These are phyloP conservation scores for Cyclospora cayetanensis DNA, from an alignment of 169 alveolate species.

Conservation along the genomic window DNA sequence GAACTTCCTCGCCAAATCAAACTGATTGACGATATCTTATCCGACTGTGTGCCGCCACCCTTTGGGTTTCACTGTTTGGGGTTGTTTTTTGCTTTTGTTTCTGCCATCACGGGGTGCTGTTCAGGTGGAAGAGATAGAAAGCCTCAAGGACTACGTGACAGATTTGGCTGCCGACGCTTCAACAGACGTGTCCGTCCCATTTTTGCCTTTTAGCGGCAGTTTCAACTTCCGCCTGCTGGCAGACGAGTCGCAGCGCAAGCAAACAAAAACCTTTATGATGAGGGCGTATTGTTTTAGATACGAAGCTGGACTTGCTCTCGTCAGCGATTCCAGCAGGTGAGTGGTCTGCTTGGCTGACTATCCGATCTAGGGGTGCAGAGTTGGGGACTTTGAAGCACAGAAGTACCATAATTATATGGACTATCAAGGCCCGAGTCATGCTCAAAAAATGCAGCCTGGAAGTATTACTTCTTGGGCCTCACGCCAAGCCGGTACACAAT, in stretches of 20 bases:
- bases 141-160: slow-evolving; percentile 80
- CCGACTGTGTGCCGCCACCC: too few species aligned
- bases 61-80: too few species aligned
- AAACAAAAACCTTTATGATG: slow-evolving; percentile 78
- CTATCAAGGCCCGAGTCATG: too few species aligned
- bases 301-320: slow-evolving; percentile 80
- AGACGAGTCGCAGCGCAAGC: slow-evolving; percentile 73
- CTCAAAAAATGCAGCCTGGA: neutral
- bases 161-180: slow-evolving; percentile 83
- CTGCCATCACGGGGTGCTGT: neutral
- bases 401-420: too few species aligned
- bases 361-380: too few species aligned
- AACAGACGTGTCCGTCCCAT: slow-evolving; percentile 75
- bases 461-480: neutral
- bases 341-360: too few species aligned
- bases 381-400: too few species aligned
- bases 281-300: slow-evolving; percentile 85
- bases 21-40: too few species aligned
- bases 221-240: slow-evolving; percentile 82
- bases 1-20: too few species aligned
- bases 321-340: slow-evolving; percentile 11
- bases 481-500: too few species aligned
- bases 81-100: too few species aligned
- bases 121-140: slow-evolving; percentile 72
- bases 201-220: slow-evolving; percentile 84